phyloP scores from a whole-genome alignment of 495 filamentous ascomycete species.

The Annulohypoxylon stygium region DNA sequence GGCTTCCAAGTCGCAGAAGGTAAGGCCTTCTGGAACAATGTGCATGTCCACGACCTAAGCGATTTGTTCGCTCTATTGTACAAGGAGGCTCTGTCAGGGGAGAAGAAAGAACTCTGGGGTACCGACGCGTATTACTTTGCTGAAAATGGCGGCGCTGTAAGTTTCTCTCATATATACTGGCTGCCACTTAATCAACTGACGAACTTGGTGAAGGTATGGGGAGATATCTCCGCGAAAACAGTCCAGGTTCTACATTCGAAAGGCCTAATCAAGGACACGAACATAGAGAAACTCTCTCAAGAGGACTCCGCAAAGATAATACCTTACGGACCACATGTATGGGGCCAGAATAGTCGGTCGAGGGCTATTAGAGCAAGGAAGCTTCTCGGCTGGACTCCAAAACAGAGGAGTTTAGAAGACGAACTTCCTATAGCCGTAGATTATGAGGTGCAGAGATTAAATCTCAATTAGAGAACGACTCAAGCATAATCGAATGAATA shows the following conservation, averaged over 20 bases:
- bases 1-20: neutral
- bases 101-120: neutral
- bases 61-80: neutral
- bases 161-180: neutral
- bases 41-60: neutral
- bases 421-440: neutral
- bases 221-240: neutral
- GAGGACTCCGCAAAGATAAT: neutral
- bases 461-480: neutral
- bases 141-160: conserved; percentile 1
- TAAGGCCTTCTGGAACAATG: conserved; percentile 1
- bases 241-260: neutral
- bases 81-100: neutral
- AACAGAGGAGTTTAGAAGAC: neutral
- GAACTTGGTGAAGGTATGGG: neutral
- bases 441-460: neutral
- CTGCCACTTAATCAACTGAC: neutral
- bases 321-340: neutral
- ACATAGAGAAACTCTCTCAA: neutral
- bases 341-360: conserved; percentile 4
- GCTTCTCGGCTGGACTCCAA: conserved; percentile 7
- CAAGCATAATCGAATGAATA: neutral
- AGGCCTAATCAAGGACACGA: neutral
- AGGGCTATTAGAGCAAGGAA: neutral
- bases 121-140: neutral